Evolutionary conservation across 345 rosid species (phyloP).

Genomic region (Firmiana major): DNA sequence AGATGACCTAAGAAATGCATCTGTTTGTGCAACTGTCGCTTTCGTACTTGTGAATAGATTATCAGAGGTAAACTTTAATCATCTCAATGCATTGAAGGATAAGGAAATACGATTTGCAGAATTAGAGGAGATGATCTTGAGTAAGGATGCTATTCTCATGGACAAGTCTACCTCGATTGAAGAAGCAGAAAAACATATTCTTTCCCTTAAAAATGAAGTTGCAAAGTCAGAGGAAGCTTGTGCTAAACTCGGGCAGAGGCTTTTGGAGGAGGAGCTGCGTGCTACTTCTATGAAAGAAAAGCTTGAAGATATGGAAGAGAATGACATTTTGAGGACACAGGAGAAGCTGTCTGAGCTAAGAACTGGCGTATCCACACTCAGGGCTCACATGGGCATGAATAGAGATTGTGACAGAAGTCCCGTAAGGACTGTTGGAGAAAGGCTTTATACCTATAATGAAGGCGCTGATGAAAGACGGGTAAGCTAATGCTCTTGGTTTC

Average conservation of each 20-base stretch:
- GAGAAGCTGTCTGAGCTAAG: slow-evolving; percentile 61
- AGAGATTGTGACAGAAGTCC: slow-evolving; percentile 30
- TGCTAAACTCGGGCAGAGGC: slow-evolving; percentile 38
- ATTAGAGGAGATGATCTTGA: slow-evolving; percentile 32
- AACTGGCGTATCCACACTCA: slow-evolving; percentile 53
- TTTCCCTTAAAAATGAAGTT: slow-evolving; percentile 44
- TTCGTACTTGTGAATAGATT: slow-evolving; percentile 66
- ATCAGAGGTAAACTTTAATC: slow-evolving; percentile 44
- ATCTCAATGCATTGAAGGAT: slow-evolving; percentile 40
- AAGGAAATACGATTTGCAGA: slow-evolving; percentile 48
- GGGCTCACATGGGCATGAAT: slow-evolving; percentile 47
- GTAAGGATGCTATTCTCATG: slow-evolving; percentile 40
- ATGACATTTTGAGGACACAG: slow-evolving; percentile 46
- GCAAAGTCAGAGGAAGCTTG: slow-evolving; percentile 41
- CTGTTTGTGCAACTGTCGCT: slow-evolving; percentile 74
- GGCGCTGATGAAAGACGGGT: slow-evolving; percentile 45
- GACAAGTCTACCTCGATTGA: slow-evolving; percentile 35
- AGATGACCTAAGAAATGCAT: slow-evolving; percentile 38
- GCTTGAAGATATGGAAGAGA: slow-evolving; percentile 58
- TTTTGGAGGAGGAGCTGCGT: slow-evolving; percentile 46
- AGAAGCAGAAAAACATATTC: slow-evolving; percentile 38
- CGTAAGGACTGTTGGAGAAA: slow-evolving; percentile 26
- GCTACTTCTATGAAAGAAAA: slow-evolving; percentile 44
- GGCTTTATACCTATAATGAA: slow-evolving; percentile 21
- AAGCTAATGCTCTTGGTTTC: slow-evolving; percentile 36